Evolutionary conservation across 2,329 filamentous ascomycete species (phyloP), one percentile per base, ranked within the genome.

Genomic region (Fusarium sp.): DNA sequence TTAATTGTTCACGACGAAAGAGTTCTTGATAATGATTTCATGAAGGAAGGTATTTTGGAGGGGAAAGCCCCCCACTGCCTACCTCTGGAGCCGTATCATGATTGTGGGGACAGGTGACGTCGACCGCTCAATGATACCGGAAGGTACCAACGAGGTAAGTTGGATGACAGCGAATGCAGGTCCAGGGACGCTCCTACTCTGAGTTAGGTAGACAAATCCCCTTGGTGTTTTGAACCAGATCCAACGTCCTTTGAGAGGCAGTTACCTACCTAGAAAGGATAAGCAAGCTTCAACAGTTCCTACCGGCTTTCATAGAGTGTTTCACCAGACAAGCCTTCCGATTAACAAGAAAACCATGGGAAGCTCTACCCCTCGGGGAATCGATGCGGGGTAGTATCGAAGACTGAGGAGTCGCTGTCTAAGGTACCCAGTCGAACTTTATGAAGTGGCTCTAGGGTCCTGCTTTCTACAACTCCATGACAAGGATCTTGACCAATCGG

Each of bases 61-160:
- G 55, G 52, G 7, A 45, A 20, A 49, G 34, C 56, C 56, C 64
- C 68, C 55, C 42, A 34, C 42, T 18, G 37, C 53, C 57, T 40
- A 30, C 20, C 25, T 37, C 20, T 56, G 10, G 30, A 37, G 22
- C 52, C 47, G 29, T 27, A 45, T 42, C 59, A 61, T 66, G 48
- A 44, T 56, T 34, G 69, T 69, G 42, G 70, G 69, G 70, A 44
- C 37, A 49, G 46, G 61, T 74, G 69, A 73, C 67, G 69, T 72
- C 67, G 58, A 56, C 49, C 47, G 24, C 24, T 25, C 29, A 51
- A 32, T 42, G 10, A 30, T n/a, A 29, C 18, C 18, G 6, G 48
- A 52, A 52, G 30, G 48, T 40, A 40, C 18, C 4, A 40, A 27
- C 24, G 24, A 25, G 44, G 25, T n/a, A 29, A 24, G 22, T 40